Base-by-base conservation (phyloP, 2,329 filamentous ascomycete genomes). In the Cladobotryum protrusum region DNA sequence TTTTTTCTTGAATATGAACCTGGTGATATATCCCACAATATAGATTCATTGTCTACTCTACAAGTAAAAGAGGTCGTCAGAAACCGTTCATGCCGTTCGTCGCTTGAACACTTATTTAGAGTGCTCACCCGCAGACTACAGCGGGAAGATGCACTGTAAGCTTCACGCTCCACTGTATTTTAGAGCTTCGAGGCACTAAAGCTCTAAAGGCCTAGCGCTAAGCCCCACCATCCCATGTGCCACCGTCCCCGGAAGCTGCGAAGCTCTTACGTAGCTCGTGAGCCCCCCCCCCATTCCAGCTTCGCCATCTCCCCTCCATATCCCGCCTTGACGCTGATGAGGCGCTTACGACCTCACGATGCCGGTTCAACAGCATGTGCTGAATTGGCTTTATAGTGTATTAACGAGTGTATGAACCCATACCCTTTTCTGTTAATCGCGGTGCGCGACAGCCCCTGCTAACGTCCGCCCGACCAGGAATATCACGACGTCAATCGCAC, bases 311-410 rank as follows among this genome's bases (percentile, higher is more conserved):
- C 24, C 35, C 41, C 24, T 32, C 33, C 44, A 39, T 19, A 24
- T 29, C 34, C 34, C 18, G 19, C 44, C 15, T 36, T 13, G 45
- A 48, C 50, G 37, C 52, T 47, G 33, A 53, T 54, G 41, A 15
- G 52, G 44, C 36, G 43, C 41, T 20, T 19, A 43, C 40, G 46
- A 44, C 18, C 29, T 45, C 63, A 73, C 63, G 52, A 82, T 82
- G 77, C 82, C 84, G 60, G 87, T 96, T 65, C 86, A 89, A 61
- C 90, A 95, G 69, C 87, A 90, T 72, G 86, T 95, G 54, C 77
- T 97, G 63, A 91, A 90, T 72, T 97, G 92, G 92, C 83, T 97
- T 5, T 96, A 95, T 72, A 93, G 88, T 70, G 85, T 96, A 49
- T 72, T 97, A 52, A 88, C 86, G 39, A 88, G 83, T 61, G 87